Evolutionary conservation across 257 asterid genomes (phyloP), one percentile per base, ranked within the genome.

Genomic region (Thymus mandschuricus): DNA sequence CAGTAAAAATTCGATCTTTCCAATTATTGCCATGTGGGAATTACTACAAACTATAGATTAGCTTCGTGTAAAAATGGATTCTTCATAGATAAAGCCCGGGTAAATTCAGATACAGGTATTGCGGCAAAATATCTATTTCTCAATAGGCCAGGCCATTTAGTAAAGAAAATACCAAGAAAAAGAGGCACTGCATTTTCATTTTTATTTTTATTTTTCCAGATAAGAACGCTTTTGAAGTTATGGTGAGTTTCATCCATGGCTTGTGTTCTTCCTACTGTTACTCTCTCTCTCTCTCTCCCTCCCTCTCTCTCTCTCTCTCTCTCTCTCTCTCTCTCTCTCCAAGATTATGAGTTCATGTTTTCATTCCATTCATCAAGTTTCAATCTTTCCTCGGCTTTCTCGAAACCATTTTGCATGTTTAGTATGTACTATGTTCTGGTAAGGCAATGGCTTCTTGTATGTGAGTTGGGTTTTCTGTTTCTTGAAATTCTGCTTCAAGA

Each of bases 171-270:
- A 27, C 38, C 64, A 60, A 60, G 52, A 48, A 61, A 73, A 48
- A 57, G 71, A 41, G 43, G 72, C 78, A 71, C 61, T 61, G 46
- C 76, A 58, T 70, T 77, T 60, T 38, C 6, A 21, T 6, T 38
- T 38, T 38, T 38, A 3, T 38, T 3, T 6, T 38, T 38, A 3
- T 38, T 38, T 38, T 7, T 78, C 33, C 66, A 67, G 80, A 70
- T 74, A 69, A 74, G 76, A 77, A 66, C 65, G 38, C 62, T 63
- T 74, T 70, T 75, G 33, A 65, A 72, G 80, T 70, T 81, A 74
- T 77, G 85, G 80, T 77, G 81, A 76, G 83, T 68, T 38, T 74
- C 78, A 52, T 79, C 80, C 15, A 75, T 75, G 80, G 56, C 78
- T 70, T 64, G 38, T 52, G 21, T 49, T 56, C 68, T 48, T 55